Percentiles rank a stretch among this genome's conserved stretches.
Conservation (phyloP, 2,329 filamentous ascomycete genomes). For the Parafenestella ontariensis region DNA sequence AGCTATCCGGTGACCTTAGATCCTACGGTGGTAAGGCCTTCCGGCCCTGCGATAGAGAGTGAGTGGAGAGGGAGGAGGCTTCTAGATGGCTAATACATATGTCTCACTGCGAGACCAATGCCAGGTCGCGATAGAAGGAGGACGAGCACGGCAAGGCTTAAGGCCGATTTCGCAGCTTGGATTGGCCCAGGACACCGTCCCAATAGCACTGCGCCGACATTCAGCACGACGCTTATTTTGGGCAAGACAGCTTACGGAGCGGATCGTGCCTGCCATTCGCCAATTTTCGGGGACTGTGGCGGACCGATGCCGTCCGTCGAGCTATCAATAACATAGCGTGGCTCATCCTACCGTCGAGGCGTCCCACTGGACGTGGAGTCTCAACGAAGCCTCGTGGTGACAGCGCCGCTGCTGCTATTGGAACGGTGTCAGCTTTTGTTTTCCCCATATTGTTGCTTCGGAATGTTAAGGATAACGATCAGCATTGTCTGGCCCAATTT, state of each 20-base stretch:
- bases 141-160: conserved; percentile 39
- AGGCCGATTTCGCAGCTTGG: conserved; percentile 35
- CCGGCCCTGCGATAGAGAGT: conserved; percentile 25
- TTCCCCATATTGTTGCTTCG: conserved; percentile 47
- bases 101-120: conserved; percentile 42
- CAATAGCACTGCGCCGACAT: conserved; percentile 43
- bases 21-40: conserved; percentile 26
- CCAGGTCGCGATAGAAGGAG: conserved; percentile 36
- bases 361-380: conserved; percentile 18
- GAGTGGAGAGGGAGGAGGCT: conserved; percentile 34
- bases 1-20: conserved; percentile 23
- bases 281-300: conserved; percentile 33
- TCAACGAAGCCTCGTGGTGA: conserved; percentile 29
- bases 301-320: conserved; percentile 37
- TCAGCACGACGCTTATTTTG: conserved; percentile 41
- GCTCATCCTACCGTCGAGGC: conserved; percentile 30
- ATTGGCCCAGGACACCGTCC: conserved; percentile 41
- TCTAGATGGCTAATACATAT: conserved; percentile 38
- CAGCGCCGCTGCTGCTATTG: conserved; percentile 35
- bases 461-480: conserved; percentile 49
- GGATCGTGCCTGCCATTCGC: conserved; percentile 45
- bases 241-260: conserved; percentile 42
- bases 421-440: conserved; percentile 40
- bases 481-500: conserved; percentile 43
- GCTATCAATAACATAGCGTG: conserved; percentile 33